Evolutionary conservation across 106 monocot species (phyloP).

Genomic region (Dioscorea alata): DNA sequence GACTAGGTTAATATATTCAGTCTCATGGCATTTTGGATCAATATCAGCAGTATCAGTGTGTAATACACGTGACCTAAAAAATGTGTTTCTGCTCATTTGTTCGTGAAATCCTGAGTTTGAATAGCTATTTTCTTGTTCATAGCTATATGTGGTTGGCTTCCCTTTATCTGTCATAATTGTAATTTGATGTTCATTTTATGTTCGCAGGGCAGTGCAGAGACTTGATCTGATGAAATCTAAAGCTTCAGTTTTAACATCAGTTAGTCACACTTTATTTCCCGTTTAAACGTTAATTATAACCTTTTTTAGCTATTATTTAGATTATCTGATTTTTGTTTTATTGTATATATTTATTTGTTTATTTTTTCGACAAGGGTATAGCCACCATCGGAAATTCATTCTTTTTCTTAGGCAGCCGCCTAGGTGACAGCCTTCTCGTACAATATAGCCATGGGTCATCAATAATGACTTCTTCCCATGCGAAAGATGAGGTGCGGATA

Average conservation of each 20-base stretch:
- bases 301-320: neutral
- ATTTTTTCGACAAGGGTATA: conserved; percentile 36
- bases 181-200: conserved; percentile 6
- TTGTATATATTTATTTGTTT: neutral
- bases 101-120: neutral
- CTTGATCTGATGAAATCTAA: conserved; percentile 92
- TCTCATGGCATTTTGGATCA: too few relatives aligned
- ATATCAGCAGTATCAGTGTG: too few relatives aligned
- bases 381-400: conserved; percentile 81
- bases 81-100: neutral
- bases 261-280: conserved; percentile 14
- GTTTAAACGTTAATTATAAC: neutral
- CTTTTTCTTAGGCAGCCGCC: conserved; percentile 94
- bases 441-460: conserved; percentile 70
- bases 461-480: conserved; percentile 23
- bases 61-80: too few relatives aligned
- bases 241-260: conserved; percentile 88
- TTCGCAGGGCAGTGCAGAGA: conserved; percentile 68
- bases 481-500: conserved; percentile 62
- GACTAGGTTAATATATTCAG: too few relatives aligned
- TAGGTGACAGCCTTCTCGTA: conserved; percentile 94
- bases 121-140: neutral
- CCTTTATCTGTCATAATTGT: neutral
- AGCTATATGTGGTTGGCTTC: too few relatives aligned
- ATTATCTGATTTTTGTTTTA: conserved; percentile 4